Evolutionary conservation across 768 basidiomycete genomes (phyloP).

Genomic region (Russula virescens): DNA sequence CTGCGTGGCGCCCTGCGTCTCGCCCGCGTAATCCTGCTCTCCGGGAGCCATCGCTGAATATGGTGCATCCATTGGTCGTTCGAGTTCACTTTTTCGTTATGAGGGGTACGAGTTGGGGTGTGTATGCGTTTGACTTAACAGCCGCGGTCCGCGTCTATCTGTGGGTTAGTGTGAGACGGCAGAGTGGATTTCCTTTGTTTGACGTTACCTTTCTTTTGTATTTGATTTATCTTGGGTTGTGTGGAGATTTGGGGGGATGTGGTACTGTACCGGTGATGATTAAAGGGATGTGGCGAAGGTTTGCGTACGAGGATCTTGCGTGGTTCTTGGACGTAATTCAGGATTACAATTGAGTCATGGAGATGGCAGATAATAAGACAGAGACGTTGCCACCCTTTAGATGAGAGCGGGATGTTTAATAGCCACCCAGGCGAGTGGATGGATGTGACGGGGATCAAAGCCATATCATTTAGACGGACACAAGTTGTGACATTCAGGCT

Average conservation of each 20-base stretch:
- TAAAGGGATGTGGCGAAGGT: background rate
- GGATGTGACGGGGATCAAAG: background rate
- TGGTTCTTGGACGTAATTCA: background rate
- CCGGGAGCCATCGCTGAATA: background rate
- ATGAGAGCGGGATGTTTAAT: background rate
- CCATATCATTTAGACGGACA: background rate
- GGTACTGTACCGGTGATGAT: background rate
- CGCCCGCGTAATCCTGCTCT: slow-evolving; percentile 9
- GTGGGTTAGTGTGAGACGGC: background rate
- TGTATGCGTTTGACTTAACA: background rate
- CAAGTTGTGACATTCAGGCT: too few species aligned
- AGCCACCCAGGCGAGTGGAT: background rate
- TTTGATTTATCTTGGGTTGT: background rate
- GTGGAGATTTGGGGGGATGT: background rate
- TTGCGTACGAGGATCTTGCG: background rate
- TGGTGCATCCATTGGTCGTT: background rate
- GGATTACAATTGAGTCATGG: background rate
- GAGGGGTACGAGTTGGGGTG: background rate
- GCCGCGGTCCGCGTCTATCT: background rate
- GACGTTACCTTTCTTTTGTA: background rate
- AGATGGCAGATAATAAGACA: background rate
- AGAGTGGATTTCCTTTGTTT: background rate
- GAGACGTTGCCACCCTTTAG: too few species aligned
- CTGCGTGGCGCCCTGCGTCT: slow-evolving; percentile 22
- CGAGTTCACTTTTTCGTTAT: background rate